A percentile compares a stretch with the other conserved stretches of the same genome.
Conservation (phyloP, 1,284 basidiomycete genomes). For the Trametes sp. region DNA sequence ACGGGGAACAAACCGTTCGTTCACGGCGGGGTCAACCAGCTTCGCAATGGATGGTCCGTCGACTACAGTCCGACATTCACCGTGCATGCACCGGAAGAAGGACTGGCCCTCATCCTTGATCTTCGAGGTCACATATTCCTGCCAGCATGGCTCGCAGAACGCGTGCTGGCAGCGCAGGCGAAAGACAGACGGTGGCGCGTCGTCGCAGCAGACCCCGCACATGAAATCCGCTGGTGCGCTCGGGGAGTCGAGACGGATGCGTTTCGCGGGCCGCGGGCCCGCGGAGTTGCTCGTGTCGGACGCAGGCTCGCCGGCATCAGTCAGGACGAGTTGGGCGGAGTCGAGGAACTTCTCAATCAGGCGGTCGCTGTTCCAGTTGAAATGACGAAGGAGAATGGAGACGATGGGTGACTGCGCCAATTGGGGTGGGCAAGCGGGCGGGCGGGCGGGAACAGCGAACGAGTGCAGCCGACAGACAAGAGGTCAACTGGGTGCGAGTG, state of each 20-base stretch:
- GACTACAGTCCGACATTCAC: slow-evolving; percentile 61
- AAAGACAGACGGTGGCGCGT: slow-evolving; percentile 46
- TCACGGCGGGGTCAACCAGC: slow-evolving; percentile 46
- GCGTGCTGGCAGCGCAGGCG: slow-evolving; percentile 56
- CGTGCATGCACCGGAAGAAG: slow-evolving; percentile 69
- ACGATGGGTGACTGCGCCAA: slow-evolving; percentile 52
- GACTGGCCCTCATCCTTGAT: slow-evolving; percentile 68
- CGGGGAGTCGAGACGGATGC: slow-evolving; percentile 39
- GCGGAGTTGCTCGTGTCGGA: slow-evolving; percentile 13
- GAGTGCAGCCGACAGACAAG: slow-evolving; percentile 7
- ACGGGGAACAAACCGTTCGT: slow-evolving; percentile 43
- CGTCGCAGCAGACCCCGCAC: slow-evolving; percentile 63
- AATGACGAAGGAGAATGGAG: slow-evolving; percentile 67
- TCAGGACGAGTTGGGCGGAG: slow-evolving; percentile 52
- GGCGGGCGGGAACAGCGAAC: not conserved
- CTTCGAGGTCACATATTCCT: slow-evolving; percentile 62
- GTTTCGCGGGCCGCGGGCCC: slow-evolving; percentile 36
- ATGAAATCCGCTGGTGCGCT: slow-evolving; percentile 44
- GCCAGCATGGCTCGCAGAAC: slow-evolving; percentile 68
- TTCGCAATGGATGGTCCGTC: slow-evolving; percentile 54
- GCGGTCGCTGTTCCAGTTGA: slow-evolving; percentile 71
- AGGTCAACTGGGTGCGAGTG: slow-evolving; percentile 21
- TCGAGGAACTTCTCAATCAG: slow-evolving; percentile 65
- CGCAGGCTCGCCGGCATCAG: slow-evolving; percentile 43
- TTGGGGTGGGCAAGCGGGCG: not conserved